Evolutionary conservation across 177 flowering plant species (phyloP), one percentile per base, ranked within the genome.

Genomic region (Vitis hybrid): DNA sequence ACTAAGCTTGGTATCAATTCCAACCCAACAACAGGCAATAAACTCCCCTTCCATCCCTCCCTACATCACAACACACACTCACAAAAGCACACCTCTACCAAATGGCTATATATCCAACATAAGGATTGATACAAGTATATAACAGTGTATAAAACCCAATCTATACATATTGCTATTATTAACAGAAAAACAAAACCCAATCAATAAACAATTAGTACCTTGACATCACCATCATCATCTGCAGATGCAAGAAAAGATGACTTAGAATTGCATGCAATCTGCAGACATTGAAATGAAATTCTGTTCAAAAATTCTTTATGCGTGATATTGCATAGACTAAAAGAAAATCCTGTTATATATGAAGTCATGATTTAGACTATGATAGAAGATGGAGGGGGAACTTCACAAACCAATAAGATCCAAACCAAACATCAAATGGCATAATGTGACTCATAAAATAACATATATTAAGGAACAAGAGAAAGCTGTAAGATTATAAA

Each of bases 211-310:
- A 63, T 14, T 19, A 48, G 66, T 77, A 95, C 99, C 98, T 95
- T 95, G 56, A 91, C 81, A 71, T 90, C 99, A 74, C 98, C 99
- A 75, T 84, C 72, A 77, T 95, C 99, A 82, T 95, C 98, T 58
- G 95, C 89, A 49, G 90, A 88, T 55, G 97, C 99, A 73, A 95
- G 87, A 81, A 91, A 95, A 67, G 96, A 82, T 62, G 94, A 84
- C 80, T 82, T 95, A 3, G 84, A 72, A 77, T 85, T 88, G 82
- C 94, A 88, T 19, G 84, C 80, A 68, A 95, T 81, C 98, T 95
- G 84, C 82, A 87, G 40, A 75, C 32, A 50, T 8, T 2, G 52
- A 65, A 71, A 68, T 26, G 18, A 64, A 45, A 10, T 13, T 40
- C 18, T 34, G 19, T 55, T 26, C 12, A 67, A 56, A 67, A 68